Base-by-base conservation (phyloP, 352 stramenopile genomes). In the Phytophthora kernoviae region DNA sequence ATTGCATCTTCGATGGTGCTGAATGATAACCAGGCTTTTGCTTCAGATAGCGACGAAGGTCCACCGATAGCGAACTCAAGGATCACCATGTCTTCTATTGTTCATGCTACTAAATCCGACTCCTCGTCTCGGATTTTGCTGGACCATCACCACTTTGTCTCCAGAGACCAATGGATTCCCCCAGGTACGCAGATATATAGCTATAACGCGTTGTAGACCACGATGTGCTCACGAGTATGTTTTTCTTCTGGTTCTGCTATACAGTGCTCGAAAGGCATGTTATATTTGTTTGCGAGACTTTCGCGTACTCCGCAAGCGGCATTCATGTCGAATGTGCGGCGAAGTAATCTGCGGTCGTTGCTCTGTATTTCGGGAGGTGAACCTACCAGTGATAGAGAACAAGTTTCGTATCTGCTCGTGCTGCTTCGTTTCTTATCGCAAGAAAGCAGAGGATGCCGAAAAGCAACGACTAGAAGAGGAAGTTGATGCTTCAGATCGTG, bases 291-390 rank as follows among this genome's bases (percentile, higher is more conserved):
- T 84, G 54, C 70, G 82, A 5, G 82, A 93, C 15, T 93, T 93
- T 41, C 68, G 55, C n/a, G 46, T 90, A 9, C 63, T 91, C 8
- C 75, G 84, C 21, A 89, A 92, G 54, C 80, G 84, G 15, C 84
- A 93, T 55, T 84, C 79, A 46, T 93, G 84, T 49, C 84, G 84
- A 49, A 92, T 93, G 82, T 93, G 84, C 27, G 82, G 84, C 8
- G 79, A 92, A 58, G 79, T 92, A 7, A 75, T 93, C 43, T 93
- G 84, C 69, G 83, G 79, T 42, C 76, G 82, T 10, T 93, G 84
- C 54, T 92, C 84, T 8, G 70, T 91, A 18, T 88, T 90, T 60
- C 82, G 82, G 30, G 58, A 67, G 41, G 84, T 91, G 26, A 76
- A 83, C 59, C 57, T 90, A 15, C 82, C 78, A 0, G 62, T 90